Evolutionary conservation across 1,284 basidiomycete species (phyloP).

Genomic region (Pyrrhoderma noxium): DNA sequence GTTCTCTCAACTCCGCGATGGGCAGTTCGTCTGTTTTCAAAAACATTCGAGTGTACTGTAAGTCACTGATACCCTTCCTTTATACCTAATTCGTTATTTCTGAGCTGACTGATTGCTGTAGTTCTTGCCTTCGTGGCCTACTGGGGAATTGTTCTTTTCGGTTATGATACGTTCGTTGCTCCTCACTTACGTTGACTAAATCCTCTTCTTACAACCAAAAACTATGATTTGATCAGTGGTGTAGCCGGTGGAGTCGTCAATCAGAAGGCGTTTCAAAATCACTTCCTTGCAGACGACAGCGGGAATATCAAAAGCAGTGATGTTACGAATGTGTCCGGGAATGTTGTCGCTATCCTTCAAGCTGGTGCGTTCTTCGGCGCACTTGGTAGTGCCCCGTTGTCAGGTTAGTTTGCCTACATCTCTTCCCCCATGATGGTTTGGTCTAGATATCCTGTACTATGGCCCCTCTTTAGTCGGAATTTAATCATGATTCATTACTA

Average conservation of each 20-base stretch:
- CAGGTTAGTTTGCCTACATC: slow-evolving; percentile 33
- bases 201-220: slow-evolving; percentile 2
- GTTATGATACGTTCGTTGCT: slow-evolving; percentile 61
- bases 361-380: slow-evolving; percentile 80
- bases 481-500: not conserved
- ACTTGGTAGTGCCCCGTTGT: slow-evolving; percentile 54
- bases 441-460: too few species aligned
- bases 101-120: slow-evolving; percentile 20
- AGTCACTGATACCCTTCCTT: too few species aligned
- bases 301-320: slow-evolving; percentile 31
- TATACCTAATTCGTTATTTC: too few species aligned
- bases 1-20: too few species aligned
- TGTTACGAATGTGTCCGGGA: slow-evolving; percentile 45
- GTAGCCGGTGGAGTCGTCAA: slow-evolving; percentile 63
- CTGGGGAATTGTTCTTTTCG: slow-evolving; percentile 75
- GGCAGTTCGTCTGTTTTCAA: too few species aligned
- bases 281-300: slow-evolving; percentile 46
- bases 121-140: slow-evolving; percentile 68
- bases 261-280: slow-evolving; percentile 49
- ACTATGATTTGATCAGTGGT: too few species aligned
- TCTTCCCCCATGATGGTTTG: too few species aligned
- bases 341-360: slow-evolving; percentile 72
- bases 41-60: too few species aligned
- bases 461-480: too few species aligned
- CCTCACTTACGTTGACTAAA: not conserved